Base-by-base conservation (phyloP, 495 filamentous ascomycete species). In the Durotheca rogersii region DNA sequence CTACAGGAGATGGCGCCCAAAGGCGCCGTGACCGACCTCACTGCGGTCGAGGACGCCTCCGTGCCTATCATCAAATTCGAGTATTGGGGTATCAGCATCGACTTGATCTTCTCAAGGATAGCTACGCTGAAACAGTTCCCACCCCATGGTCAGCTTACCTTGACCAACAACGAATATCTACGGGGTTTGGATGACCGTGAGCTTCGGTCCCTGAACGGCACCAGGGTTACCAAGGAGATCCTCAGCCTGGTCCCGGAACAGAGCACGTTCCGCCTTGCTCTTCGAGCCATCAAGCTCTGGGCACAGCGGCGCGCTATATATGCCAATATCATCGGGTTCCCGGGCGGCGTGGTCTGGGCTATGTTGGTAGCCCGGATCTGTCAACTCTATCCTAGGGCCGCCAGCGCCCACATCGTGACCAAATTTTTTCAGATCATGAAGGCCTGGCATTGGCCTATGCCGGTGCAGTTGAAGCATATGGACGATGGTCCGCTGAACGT, bases 21-120 rank as follows among this genome's bases (percentile, higher is more conserved):
- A 12, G 87, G 83, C 5, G 85, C 89, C 27, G 88, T 96, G 48
- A 83, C 86, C 33, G 87, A 93, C 67, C 80, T 97, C 60, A 90
- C 86, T 4, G 81, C 85, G 0, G 92, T 96, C 19, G 84, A 84
- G 11, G 92, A 95, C 53, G 89, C 91, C 3, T 92, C 87, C 58
- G 90, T 96, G 4, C 93, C 93, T 23, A 91, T 97, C 65, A 97
- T 98, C 66, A 97, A 95, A 62, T 84, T 97, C 51, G 86, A 95
- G 62, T 82, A 92, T 41, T 85, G 80, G 46, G 89, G 87, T 5
- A 92, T 97, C 61, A 90, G 86, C 61, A 92, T 98, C 58, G 93
- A 98, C 79, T 68, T 98, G 50, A 91, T 96, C 58, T 97, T 95
- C 65, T 88, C 88, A 33, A 81, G 88, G 30, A 77, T 96, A 25